Conservation (phyloP, 495 filamentous ascomycete species). For the Parachaetomium inaequale region DNA sequence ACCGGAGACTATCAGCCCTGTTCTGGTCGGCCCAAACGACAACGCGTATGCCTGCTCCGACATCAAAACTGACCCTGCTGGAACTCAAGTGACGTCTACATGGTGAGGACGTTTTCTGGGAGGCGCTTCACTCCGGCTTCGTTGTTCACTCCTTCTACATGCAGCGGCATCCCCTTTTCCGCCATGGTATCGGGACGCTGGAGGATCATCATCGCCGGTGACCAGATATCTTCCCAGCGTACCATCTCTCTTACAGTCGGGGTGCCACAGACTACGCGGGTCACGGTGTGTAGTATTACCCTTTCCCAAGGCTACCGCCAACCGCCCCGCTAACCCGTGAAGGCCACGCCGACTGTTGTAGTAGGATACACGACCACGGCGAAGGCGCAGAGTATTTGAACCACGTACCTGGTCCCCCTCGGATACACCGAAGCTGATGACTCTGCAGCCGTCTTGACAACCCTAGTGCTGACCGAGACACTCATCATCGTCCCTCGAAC, state of each 20-base stretch:
- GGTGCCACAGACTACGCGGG: conserved; percentile 32
- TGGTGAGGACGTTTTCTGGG: background rate
- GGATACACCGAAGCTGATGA: background rate
- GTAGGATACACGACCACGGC: conserved; percentile 42
- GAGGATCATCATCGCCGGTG: conserved; percentile 40
- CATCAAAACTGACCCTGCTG: conserved; percentile 37
- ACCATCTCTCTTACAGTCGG: conserved; percentile 37
- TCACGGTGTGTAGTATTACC: conserved; percentile 31
- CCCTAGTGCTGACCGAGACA: conserved; percentile 37
- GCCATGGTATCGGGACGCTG: conserved; percentile 41
- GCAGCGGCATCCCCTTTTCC: conserved; percentile 40
- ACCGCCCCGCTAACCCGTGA: conserved; percentile 1
- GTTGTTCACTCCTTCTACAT: background rate
- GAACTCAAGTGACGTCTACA: conserved; percentile 29
- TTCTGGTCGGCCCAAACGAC: conserved; percentile 37
- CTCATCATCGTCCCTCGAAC: conserved; percentile 36
- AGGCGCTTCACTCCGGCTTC: background rate
- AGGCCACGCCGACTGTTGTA: conserved; percentile 43
- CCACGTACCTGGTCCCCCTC: background rate
- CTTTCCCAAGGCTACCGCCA: background rate
- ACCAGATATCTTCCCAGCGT: conserved; percentile 40
- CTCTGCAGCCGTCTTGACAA: conserved; percentile 35
- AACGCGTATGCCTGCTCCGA: conserved; percentile 39
- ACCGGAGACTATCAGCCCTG: conserved; percentile 39
- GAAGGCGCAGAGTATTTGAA: conserved; percentile 33